Conservation (phyloP, 441 rosid genomes). For the Adansonia grandidieri region DNA sequence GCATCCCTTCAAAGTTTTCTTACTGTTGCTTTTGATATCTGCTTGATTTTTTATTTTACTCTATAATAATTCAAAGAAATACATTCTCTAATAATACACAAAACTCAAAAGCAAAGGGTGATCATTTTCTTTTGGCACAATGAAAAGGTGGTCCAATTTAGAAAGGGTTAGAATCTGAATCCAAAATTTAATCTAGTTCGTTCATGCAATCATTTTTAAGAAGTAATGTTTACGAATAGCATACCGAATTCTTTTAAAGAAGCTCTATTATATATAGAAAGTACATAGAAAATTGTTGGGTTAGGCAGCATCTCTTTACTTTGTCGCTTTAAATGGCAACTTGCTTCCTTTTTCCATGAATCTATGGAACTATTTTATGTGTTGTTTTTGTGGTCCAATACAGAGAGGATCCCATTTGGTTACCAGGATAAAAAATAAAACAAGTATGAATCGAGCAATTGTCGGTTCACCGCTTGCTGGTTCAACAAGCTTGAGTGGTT, state of each 20-base stretch:
- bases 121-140: conserved; percentile 2
- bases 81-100: neutral
- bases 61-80: conserved; percentile 12
- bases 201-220: neutral
- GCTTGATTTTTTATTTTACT: conserved; percentile 1
- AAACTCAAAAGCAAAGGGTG: conserved; percentile 5
- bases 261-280: neutral
- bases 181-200: neutral
- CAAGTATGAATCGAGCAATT: neutral
- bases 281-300: neutral
- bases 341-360: conserved; percentile 30
- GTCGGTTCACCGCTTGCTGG: conserved; percentile 11
- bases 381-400: conserved; percentile 23
- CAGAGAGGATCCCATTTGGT: neutral
- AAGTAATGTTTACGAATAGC: neutral
- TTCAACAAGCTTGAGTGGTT: conserved; percentile 14
- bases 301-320: conserved; percentile 18
- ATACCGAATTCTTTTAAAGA: neutral
- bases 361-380: neutral
- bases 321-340: conserved; percentile 23
- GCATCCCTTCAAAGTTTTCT: conserved; percentile 37
- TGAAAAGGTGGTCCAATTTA: neutral
- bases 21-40: conserved; percentile 21
- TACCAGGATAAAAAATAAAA: neutral
- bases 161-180: neutral